Evolutionary conservation across 495 filamentous ascomycete species (phyloP), one percentile per base, ranked within the genome.

Genomic region (Aspergillus nidulans): DNA sequence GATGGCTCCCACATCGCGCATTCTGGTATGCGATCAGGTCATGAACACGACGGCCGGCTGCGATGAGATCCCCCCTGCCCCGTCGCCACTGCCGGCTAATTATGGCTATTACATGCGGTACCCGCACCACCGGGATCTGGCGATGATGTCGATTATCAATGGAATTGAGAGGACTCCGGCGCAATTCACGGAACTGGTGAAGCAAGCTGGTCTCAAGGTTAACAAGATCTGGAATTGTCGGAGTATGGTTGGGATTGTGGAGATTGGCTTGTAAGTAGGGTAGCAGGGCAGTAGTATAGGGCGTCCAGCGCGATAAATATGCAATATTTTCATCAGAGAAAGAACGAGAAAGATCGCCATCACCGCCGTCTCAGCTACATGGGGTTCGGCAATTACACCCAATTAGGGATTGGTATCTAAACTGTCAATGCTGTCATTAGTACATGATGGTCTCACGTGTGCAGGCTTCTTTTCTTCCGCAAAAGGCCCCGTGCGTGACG

Each of bases 1-100:
- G 26, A 71, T 74, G 69, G 57, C 52, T 10, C 57, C 56, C 12
- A 57, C 55, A 3, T 70, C 67, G 8, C 63, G 65, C 1, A 57
- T 75, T 13, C 60, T 75, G 13, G 65, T 73, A 45, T 71, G 70
- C 45, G 70, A 75, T 21, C 68, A 67, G 32, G 59, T 72, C 4
- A 73, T 75, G 70, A 72, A 72, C 53, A 71, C 70, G 9, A 75
- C 72, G 0, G 20, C 57, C 1, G 67, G 49, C 34, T 51, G 67
- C 4, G 24, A 48, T 5, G 66, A 64, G 23, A 60, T 70, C 21
- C 19, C 39, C 1, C 32, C 69, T 2, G 69, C 71, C 0, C 69
- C 70, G 1, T 25, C 28, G 3, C 70, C 69, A 0, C 52, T 74
- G 42, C 67, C 47, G 1, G 47, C 67, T 5, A 74, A 74, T 52